Percentiles rank a stretch among this genome's conserved stretches.
These are phyloP conservation scores for Kuraishia capsulata DNA, from an alignment of 805 yeast genomes.

Conservation along the genomic window DNA sequence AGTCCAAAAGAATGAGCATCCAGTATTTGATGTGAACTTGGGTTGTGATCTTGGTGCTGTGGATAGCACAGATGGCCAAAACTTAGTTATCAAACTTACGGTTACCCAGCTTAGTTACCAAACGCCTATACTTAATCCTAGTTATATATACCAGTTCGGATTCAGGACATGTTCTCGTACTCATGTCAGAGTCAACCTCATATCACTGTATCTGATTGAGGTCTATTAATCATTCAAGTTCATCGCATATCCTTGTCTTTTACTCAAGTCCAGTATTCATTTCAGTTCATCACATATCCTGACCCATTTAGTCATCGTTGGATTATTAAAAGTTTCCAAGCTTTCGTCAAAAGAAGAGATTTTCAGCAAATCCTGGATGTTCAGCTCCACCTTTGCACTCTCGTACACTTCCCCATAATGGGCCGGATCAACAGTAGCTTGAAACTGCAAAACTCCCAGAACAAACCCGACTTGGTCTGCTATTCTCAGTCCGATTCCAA, in stretches of 20 bases:
- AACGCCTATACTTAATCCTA: no score
- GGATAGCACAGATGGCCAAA: not conserved
- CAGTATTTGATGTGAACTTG: not conserved
- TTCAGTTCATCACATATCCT: not conserved
- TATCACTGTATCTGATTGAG: no score
- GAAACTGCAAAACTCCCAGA: not conserved
- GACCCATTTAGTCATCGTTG: not conserved
- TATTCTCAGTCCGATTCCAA: constrained; percentile 61
- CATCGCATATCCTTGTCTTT: not conserved
- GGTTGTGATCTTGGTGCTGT: not conserved
- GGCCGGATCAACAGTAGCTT: not conserved
- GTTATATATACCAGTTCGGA: no score
- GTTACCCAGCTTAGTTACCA: no score
- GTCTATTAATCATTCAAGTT: no score
- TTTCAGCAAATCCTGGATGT: not conserved
- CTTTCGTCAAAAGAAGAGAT: not conserved
- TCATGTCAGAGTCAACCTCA: no score
- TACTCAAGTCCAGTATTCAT: not conserved
- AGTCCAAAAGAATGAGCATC: not conserved
- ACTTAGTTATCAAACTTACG: not conserved
- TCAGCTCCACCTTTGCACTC: not conserved
- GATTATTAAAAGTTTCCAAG: not conserved
- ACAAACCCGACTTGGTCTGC: constrained; percentile 55
- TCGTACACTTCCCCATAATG: not conserved
- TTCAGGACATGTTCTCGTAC: no score